These are phyloP conservation scores for Pyricularia sp. DNA, from an alignment of 2,329 filamentous ascomycete genomes.

Conservation along the genomic window DNA sequence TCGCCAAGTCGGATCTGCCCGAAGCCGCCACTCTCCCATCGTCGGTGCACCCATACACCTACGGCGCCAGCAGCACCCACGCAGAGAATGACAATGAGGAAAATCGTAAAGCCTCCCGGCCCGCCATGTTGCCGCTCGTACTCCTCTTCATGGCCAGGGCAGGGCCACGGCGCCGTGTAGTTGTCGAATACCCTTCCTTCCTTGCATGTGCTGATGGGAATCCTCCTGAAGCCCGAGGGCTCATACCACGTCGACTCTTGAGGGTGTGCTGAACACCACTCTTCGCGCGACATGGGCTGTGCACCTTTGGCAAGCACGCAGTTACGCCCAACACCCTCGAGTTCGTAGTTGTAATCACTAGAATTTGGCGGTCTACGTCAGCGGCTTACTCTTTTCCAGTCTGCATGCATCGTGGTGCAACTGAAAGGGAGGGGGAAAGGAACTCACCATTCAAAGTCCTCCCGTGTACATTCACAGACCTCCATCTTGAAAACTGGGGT, in stretches of 20 bases:
- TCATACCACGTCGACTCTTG: slow-evolving; percentile 68
- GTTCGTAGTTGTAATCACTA: slow-evolving; percentile 89
- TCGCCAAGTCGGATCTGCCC: slow-evolving; percentile 87
- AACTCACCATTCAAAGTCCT: slow-evolving; percentile 84
- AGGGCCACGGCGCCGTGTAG: slow-evolving; percentile 46
- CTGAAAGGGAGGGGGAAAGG: not conserved
- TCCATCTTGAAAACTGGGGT: slow-evolving; percentile 57
- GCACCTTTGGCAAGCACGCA: slow-evolving; percentile 69
- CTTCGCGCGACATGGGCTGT: slow-evolving; percentile 36
- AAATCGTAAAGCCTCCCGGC: slow-evolving; percentile 59
- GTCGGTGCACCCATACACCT: slow-evolving; percentile 75
- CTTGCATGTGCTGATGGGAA: slow-evolving; percentile 77
- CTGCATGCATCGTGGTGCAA: not conserved
- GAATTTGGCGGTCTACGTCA: not conserved
- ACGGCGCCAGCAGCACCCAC: slow-evolving; percentile 55
- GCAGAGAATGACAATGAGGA: slow-evolving; percentile 73
- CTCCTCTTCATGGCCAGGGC: slow-evolving; percentile 69
- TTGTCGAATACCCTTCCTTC: slow-evolving; percentile 67
- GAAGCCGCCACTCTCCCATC: slow-evolving; percentile 63
- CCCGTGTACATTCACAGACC: slow-evolving; percentile 72
- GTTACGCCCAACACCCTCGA: slow-evolving; percentile 54
- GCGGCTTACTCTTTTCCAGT: not conserved
- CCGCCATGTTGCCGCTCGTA: slow-evolving; percentile 55
- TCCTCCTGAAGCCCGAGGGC: slow-evolving; percentile 75
- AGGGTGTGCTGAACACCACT: slow-evolving; percentile 46